phyloP scores from a whole-genome alignment of 352 stramenopile species.

The Phytophthora sp. region DNA sequence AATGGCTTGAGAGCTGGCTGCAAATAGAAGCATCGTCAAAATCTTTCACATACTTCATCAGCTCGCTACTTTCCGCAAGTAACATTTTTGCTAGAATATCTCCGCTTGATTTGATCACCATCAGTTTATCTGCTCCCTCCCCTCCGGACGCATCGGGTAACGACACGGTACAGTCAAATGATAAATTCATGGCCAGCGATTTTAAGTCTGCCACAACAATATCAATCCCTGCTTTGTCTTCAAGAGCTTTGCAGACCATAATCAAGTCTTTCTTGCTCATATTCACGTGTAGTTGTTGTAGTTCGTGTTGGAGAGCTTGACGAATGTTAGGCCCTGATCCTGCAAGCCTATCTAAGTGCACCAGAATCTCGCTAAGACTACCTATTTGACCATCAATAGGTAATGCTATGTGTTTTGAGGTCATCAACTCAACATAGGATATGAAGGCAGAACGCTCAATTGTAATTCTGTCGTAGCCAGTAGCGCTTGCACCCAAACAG shows the following conservation, averaged over 20 bases:
- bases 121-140: too few species aligned
- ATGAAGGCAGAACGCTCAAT: conserved; percentile 28
- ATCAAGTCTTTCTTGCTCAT: conserved; percentile 34
- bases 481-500: conserved; percentile 32
- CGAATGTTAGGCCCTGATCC: conserved; percentile 3
- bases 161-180: conserved; percentile 41
- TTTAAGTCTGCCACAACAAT: conserved; percentile 40
- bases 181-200: conserved; percentile 46
- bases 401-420: background rate
- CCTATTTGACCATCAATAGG: background rate
- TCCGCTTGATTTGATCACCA: conserved; percentile 24
- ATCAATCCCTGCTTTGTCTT: conserved; percentile 27
- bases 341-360: conserved; percentile 25
- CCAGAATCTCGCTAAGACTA: conserved; percentile 20
- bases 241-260: conserved; percentile 33
- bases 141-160: too few species aligned
- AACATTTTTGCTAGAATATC: conserved; percentile 43
- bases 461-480: background rate
- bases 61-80: conserved; percentile 13
- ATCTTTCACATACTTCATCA: conserved; percentile 36
- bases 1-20: conserved; percentile 29
- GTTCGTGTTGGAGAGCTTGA: conserved; percentile 39
- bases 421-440: conserved; percentile 22
- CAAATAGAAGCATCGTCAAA: conserved; percentile 46
- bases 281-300: conserved; percentile 59